Evolutionary conservation across 1,139 yeast species (phyloP), one percentile per base, ranked within the genome.

Genomic region (Groenewaldozyma sp.): DNA sequence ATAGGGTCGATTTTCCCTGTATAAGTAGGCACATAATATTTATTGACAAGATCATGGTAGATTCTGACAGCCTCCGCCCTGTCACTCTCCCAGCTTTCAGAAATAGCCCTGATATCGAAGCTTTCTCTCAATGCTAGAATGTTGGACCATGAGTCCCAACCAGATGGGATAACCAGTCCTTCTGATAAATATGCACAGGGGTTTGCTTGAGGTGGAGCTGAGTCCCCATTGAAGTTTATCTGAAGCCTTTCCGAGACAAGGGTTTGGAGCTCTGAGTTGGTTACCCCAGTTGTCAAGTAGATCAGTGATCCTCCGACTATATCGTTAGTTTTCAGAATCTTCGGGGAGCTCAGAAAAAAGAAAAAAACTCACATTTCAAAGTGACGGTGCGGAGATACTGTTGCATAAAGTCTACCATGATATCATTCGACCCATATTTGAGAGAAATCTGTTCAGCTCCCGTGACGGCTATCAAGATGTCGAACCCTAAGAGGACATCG

Each of bases 361-460:
- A 33, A 20, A 22, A 21, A 33, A 17, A 22, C 28, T 5, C 21
- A 33, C 35, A 17, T 28, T 65, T 61, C 37, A 75, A 52, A 10
- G 74, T 64, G 1, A 76, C 45, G 7, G 69, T 58, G 29, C 94
- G 64, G 24, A 78, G 47, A 34, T 65, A 51, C 49, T 79, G 82
- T 51, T 81, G 86, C 2, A 68, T 51, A 39, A 53, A 64, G 41
- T 73, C 78, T 24, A 69, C 38, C 1, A 46, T 42, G 14, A 55
- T 58, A 34, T 59, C 60, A 3, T 51, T 41, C 26, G 7, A 7
- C 10, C 11, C 11, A 11, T 22, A 22, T 11, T 39, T 36, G 11
- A 40, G 43, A 13, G 38, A 29, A 13, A 43, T 35, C 33, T 42
- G 33, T 27, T 53, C 57, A 10, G 49, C 42, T 5, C 56, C 60